Percentiles rank a stretch among this genome's conserved stretches.
These are phyloP conservation scores for Lipomyces orientalis DNA, from an alignment of 805 yeast genomes.

Conservation along the genomic window DNA sequence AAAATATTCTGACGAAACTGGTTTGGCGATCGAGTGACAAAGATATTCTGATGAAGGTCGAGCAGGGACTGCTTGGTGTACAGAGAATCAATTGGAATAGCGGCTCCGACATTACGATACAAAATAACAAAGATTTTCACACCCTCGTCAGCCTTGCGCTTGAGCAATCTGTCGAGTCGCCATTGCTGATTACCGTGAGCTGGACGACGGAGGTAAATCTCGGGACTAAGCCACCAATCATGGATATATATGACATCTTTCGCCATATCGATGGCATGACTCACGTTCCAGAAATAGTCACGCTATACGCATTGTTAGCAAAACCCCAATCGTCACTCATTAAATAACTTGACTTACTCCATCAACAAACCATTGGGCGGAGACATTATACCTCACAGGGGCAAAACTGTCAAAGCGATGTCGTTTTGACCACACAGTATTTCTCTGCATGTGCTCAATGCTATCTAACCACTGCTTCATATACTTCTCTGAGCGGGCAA, in stretches of 20 bases:
- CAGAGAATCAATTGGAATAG: conserved; percentile 90
- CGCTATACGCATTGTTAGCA: conserved; percentile 46
- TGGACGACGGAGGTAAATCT: conserved; percentile 88
- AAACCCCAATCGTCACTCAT: background rate
- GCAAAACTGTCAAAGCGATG: conserved; percentile 91
- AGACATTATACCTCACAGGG: conserved; percentile 82
- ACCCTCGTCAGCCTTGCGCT: conserved; percentile 91
- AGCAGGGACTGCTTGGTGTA: conserved; percentile 94
- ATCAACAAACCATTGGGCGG: conserved; percentile 97
- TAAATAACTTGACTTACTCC: conserved; percentile 49
- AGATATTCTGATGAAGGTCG: conserved; percentile 82
- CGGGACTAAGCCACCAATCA: conserved; percentile 99
- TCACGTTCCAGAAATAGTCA: conserved; percentile 95
- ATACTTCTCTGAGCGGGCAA: conserved; percentile 69
- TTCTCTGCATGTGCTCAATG: conserved; percentile 67
- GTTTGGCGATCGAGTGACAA: conserved; percentile 92
- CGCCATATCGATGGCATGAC: conserved; percentile 91
- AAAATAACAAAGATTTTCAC: conserved; percentile 91
- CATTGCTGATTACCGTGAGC: conserved; percentile 94
- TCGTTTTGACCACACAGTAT: conserved; percentile 71
- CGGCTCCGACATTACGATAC: conserved; percentile 90
- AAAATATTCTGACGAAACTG: conserved; percentile 90
- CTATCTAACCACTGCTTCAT: conserved; percentile 78
- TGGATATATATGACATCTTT: conserved; percentile 91
- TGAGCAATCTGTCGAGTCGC: conserved; percentile 86